Base-by-base conservation (phyloP, 2,329 filamentous ascomycete species). In the Fusarium sp. region DNA sequence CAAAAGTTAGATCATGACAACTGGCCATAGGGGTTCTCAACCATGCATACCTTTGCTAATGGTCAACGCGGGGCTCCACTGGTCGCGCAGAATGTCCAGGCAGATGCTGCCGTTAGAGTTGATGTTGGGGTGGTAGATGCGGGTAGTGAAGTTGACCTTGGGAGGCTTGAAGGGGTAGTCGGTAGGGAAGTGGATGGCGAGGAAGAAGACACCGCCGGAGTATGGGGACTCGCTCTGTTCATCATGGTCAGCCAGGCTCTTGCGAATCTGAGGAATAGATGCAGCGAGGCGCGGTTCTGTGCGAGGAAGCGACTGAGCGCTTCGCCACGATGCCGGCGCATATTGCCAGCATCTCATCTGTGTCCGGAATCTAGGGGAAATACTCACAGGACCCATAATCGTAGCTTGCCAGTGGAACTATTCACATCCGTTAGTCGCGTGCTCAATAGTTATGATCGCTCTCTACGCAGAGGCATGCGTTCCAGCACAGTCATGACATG, bases 391-490 rank as follows among this genome's bases (percentile, higher is more conserved):
- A 86, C 97, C 97, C 97, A 99, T 99, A 85, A 99, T 99, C 63
- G 97, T 99, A 81, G 97, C 97, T 92, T 99, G 97, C 97, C 97
- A 99, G 92, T 98, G 97, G 84, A 99, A 99, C 96, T 99, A 80
- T 80, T 67, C 42, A 27, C 42, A 63, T 20, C 47, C 18, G 78
- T 83, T 68, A 82, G 78, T 58, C 22, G 57, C 31, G 27, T 74
- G 22, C 60, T 75, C 54, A 33, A 57, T 65, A 25, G 10, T 20
- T 16, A 29, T 33, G 25, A 52, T 59, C 42, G 33, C 29, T 47
- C 20, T 25, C 33, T 31, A 38, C 27, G 59, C 45, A 50, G 31
- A 66, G 38, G 25, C n/a, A 58, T 58, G 42, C 47, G 54, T 66
- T 73, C n/a, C 52, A 35, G 50, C 61, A 59, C 36, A 42, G 66